These are phyloP conservation scores for Dictyostelium intermedium DNA, from an alignment of 78 protist species.

Conservation along the genomic window DNA sequence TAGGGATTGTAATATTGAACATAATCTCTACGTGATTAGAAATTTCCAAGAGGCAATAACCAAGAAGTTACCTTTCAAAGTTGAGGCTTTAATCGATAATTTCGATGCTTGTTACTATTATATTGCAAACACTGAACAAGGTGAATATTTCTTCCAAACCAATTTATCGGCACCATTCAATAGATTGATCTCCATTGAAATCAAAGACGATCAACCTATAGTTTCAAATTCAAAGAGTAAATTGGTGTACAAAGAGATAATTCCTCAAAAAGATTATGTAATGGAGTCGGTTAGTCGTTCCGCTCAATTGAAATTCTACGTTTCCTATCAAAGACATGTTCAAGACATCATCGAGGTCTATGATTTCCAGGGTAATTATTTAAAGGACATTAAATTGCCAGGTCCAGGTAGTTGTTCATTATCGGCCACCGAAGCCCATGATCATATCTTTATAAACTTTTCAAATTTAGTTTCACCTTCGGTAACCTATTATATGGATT, in stretches of 20 bases:
- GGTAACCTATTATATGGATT: slow-evolving; percentile 21
- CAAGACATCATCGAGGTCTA: slow-evolving; percentile 45
- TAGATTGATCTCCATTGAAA: slow-evolving; percentile 54
- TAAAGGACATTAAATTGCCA: slow-evolving; percentile 30
- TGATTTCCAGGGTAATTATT: slow-evolving; percentile 69
- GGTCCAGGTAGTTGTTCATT: slow-evolving; percentile 47
- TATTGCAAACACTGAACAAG: slow-evolving; percentile 78
- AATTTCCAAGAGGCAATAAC: background rate
- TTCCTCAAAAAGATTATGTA: slow-evolving; percentile 63
- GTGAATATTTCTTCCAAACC: slow-evolving; percentile 79
- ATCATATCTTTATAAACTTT: slow-evolving; percentile 76
- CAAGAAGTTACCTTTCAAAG: background rate
- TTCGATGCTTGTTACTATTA: slow-evolving; percentile 84
- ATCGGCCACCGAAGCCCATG: background rate
- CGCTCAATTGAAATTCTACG: slow-evolving; percentile 30
- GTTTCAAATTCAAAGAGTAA: background rate
- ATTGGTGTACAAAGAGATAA: slow-evolving; percentile 30
- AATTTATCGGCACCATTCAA: slow-evolving; percentile 85
- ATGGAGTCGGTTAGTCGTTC: slow-evolving; percentile 4
- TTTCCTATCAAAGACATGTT: slow-evolving; percentile 85
- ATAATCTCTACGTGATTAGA: slow-evolving; percentile 16
- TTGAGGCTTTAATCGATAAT: slow-evolving; percentile 37
- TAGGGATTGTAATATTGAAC: slow-evolving; percentile 79
- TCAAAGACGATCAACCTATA: background rate
- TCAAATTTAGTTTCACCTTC: slow-evolving; percentile 76